Evolutionary conservation across 495 filamentous ascomycete genomes (phyloP).

Genomic region (Lasiosphaeriaceae sp.): DNA sequence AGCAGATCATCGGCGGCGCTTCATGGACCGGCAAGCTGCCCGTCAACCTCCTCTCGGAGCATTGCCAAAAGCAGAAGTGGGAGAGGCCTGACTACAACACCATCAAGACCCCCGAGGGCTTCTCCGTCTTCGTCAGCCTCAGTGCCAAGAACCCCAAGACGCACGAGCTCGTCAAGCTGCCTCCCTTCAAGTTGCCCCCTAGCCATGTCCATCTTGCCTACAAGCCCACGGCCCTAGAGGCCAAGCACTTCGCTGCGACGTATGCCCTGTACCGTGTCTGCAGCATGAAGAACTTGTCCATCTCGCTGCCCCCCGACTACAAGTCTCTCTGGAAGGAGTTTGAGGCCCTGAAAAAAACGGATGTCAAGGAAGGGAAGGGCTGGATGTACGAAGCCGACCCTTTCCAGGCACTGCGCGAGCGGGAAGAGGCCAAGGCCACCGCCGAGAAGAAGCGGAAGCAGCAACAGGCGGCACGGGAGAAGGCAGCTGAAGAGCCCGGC

Average conservation of each 20-base stretch:
- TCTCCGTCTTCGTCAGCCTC: conserved; percentile 73
- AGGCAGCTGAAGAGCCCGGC: conserved; percentile 54
- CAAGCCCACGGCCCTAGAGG: conserved; percentile 77
- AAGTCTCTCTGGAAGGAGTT: conserved; percentile 87
- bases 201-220: conserved; percentile 62
- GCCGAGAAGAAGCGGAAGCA: conserved; percentile 69
- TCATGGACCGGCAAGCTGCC: conserved; percentile 98
- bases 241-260: conserved; percentile 86
- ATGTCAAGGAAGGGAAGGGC: conserved; percentile 66
- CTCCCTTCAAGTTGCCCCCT: conserved; percentile 77
- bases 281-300: conserved; percentile 90
- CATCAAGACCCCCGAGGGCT: conserved; percentile 54
- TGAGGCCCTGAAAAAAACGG: conserved; percentile 68
- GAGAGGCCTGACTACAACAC: conserved; percentile 85
- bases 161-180: conserved; percentile 63
- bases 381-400: conserved; percentile 98
- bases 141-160: conserved; percentile 80
- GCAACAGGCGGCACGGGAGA: conserved; percentile 56
- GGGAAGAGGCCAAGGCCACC: conserved; percentile 67
- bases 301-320: conserved; percentile 89
- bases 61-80: conserved; percentile 94
- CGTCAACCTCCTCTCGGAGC: conserved; percentile 86
- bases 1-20: conserved; percentile 85
- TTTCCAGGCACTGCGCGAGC: conserved; percentile 72
- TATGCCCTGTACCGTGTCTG: conserved; percentile 87